phyloP scores from a whole-genome alignment of 2,329 filamentous ascomycete genomes.

The Fusarium subtropicale region DNA sequence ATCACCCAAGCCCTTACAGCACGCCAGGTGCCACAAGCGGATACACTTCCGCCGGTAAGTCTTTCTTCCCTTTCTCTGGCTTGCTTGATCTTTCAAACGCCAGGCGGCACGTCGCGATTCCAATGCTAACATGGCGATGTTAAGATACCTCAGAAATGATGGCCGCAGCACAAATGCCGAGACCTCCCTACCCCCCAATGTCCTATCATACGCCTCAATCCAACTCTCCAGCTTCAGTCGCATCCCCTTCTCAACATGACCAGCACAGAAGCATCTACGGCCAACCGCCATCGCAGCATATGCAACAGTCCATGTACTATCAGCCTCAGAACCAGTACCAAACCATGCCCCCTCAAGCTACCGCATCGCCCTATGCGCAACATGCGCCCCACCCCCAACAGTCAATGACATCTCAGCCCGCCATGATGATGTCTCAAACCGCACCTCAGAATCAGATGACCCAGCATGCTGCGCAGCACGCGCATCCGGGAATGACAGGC shows the following conservation, averaged over 20 bases:
- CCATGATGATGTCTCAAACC: slow-evolving; percentile 74
- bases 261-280: slow-evolving; percentile 89
- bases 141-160: slow-evolving; percentile 73
- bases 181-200: slow-evolving; percentile 87
- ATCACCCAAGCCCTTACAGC: slow-evolving; percentile 85
- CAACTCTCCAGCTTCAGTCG: slow-evolving; percentile 92
- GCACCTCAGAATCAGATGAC: slow-evolving; percentile 68
- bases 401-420: slow-evolving; percentile 72
- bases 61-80: neutral
- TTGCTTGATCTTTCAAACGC: slow-evolving; percentile 8
- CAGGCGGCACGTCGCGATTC: slow-evolving; percentile 15
- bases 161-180: slow-evolving; percentile 76
- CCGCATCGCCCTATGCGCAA: slow-evolving; percentile 70
- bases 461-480: slow-evolving; percentile 69
- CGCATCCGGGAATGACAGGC: slow-evolving; percentile 67
- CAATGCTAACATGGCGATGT: slow-evolving; percentile 35
- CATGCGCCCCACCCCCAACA: slow-evolving; percentile 64
- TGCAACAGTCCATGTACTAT: slow-evolving; percentile 85
- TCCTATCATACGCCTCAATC: slow-evolving; percentile 94
- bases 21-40: slow-evolving; percentile 83
- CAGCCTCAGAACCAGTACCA: slow-evolving; percentile 70
- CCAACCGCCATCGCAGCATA: slow-evolving; percentile 80
- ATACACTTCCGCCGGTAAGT: slow-evolving; percentile 88
- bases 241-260: slow-evolving; percentile 89
- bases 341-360: slow-evolving; percentile 72